Conservation (phyloP, 371 early-diverging fungal species). For the Parasitella parasitica region DNA sequence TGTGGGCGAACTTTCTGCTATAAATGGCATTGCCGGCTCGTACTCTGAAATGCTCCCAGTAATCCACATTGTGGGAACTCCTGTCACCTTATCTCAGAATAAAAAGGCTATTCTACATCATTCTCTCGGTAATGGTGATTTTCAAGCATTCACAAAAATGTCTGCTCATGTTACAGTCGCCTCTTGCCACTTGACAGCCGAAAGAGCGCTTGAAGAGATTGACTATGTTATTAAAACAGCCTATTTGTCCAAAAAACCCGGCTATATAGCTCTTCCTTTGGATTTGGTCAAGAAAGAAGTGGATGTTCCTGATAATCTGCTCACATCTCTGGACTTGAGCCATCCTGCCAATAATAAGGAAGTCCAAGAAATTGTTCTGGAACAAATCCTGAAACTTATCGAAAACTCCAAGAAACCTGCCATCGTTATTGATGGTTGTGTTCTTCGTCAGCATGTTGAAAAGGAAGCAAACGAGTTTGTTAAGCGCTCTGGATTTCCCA, state of each 20-base stretch:
- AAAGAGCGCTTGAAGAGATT: constrained; percentile 39
- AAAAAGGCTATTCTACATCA: constrained; percentile 49
- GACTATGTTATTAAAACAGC: constrained; percentile 34
- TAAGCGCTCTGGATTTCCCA: constrained; percentile 37
- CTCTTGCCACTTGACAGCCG: constrained; percentile 28
- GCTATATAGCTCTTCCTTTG: constrained; percentile 50
- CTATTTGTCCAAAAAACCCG: constrained; percentile 28
- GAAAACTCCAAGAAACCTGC: constrained; percentile 34
- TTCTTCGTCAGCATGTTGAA: constrained; percentile 30
- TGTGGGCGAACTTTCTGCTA: constrained; percentile 54
- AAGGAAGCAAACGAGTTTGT: constrained; percentile 32
- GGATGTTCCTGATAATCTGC: constrained; percentile 7
- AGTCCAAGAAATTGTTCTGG: constrained; percentile 24
- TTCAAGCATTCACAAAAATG: constrained; percentile 41
- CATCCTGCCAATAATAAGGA: constrained; percentile 25
- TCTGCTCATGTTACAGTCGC: constrained; percentile 40
- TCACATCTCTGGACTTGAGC: not conserved
- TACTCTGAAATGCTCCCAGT: constrained; percentile 57
- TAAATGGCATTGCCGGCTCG: constrained; percentile 58
- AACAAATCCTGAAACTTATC: constrained; percentile 27
- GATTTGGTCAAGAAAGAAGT: constrained; percentile 40
- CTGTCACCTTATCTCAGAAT: constrained; percentile 38
- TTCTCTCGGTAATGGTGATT: constrained; percentile 57
- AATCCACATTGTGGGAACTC: constrained; percentile 56
- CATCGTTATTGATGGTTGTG: constrained; percentile 49